Conservation (phyloP, 73 alveolate genomes). For the Paramecium bursaria region DNA sequence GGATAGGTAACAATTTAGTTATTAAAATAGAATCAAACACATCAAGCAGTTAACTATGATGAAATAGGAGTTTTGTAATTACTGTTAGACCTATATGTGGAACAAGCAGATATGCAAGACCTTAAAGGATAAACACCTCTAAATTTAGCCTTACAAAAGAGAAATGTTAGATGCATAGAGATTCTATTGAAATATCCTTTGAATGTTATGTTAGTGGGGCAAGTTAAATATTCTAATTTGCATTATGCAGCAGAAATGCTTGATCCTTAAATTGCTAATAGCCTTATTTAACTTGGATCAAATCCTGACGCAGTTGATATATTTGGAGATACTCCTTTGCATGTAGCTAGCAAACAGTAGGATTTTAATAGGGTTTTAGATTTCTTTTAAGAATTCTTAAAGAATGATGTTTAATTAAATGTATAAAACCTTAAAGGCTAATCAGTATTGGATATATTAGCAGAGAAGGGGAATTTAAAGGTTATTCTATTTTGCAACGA, state of each 20-base stretch:
- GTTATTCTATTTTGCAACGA: slow-evolving; percentile 3
- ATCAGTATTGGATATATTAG: neutral
- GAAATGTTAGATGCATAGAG: neutral
- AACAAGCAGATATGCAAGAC: neutral
- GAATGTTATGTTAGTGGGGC: slow-evolving; percentile 19
- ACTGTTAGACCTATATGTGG: slow-evolving; percentile 4
- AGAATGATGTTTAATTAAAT: slow-evolving; percentile 20
- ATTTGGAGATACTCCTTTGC: slow-evolving; percentile 33
- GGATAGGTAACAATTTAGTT: slow-evolving; percentile 1
- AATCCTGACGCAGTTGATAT: slow-evolving; percentile 10
- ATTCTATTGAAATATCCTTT: neutral
- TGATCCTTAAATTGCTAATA: neutral
- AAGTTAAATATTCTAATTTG: slow-evolving; percentile 10
- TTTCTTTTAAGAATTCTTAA: slow-evolving; percentile 1
- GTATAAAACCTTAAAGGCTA: slow-evolving; percentile 32
- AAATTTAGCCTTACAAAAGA: slow-evolving; percentile 29
- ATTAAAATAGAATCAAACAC: slow-evolving; percentile 26
- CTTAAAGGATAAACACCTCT: slow-evolving; percentile 44
- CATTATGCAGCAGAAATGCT: slow-evolving; percentile 23
- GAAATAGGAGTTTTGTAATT: slow-evolving; percentile 21
- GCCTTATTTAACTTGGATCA: neutral
- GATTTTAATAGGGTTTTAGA: slow-evolving; percentile 27
- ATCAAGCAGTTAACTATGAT: slow-evolving; percentile 4
- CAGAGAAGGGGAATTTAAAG: neutral
- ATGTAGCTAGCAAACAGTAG: neutral